phyloP scores from a whole-genome alignment of 1,284 basidiomycete species.

The Heliocybe sulcata region DNA sequence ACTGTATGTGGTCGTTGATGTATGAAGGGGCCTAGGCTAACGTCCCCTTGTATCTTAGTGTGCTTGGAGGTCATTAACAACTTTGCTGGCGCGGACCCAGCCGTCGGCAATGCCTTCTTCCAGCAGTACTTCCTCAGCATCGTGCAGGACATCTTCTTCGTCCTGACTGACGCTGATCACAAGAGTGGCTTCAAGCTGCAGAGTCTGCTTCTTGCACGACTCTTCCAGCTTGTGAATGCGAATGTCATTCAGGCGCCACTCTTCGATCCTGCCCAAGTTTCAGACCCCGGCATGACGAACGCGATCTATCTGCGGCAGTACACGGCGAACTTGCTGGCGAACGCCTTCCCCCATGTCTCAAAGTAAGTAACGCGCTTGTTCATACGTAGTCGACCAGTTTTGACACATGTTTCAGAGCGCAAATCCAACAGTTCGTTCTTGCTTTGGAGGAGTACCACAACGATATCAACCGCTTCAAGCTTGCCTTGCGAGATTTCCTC shows the following conservation, averaged over 20 bases:
- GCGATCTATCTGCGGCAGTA: constrained; percentile 83
- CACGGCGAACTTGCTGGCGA: constrained; percentile 79
- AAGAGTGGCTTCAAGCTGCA: constrained; percentile 97
- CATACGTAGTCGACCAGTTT: constrained; percentile 4
- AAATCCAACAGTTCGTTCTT: constrained; percentile 77
- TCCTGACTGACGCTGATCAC: constrained; percentile 96
- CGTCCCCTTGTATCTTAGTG: constrained; percentile 41
- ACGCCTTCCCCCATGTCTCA: constrained; percentile 88
- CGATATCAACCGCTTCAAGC: constrained; percentile 92
- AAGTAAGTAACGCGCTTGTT: constrained; percentile 40
- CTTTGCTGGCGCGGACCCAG: constrained; percentile 78
- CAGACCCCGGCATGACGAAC: constrained; percentile 78
- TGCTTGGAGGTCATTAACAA: constrained; percentile 95
- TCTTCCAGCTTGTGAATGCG: constrained; percentile 91
- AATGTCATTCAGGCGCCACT: constrained; percentile 81
- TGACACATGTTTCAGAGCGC: constrained; percentile 33
- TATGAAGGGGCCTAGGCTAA: constrained; percentile 10
- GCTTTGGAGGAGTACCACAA: constrained; percentile 81
- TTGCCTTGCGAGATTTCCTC: constrained; percentile 87
- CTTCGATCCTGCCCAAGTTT: constrained; percentile 73
- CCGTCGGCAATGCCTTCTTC: constrained; percentile 75
- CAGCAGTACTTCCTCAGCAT: constrained; percentile 91
- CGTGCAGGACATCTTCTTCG: constrained; percentile 95
- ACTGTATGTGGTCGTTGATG: constrained; percentile 44
- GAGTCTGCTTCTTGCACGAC: constrained; percentile 81